Conservation (phyloP, 2,329 filamentous ascomycete genomes). For the Peltaster fructicola region DNA sequence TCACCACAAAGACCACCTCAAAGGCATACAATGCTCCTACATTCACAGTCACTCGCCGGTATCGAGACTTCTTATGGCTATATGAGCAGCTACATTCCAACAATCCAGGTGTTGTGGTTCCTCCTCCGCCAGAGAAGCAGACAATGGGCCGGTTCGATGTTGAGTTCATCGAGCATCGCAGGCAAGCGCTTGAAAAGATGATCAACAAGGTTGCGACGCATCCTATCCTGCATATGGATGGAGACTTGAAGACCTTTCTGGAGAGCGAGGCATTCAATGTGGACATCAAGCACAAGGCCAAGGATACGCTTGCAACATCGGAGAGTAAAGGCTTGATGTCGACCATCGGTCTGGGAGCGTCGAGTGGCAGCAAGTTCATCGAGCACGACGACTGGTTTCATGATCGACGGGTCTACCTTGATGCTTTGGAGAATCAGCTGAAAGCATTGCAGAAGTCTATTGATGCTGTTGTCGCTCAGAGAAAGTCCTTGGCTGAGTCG, state of each 20-base stretch:
- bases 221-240: constrained; percentile 78
- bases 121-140: constrained; percentile 93
- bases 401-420: constrained; percentile 83
- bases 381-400: constrained; percentile 99
- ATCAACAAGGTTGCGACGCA: constrained; percentile 88
- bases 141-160: constrained; percentile 89
- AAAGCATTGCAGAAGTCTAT: constrained; percentile 84
- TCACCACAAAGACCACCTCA: constrained; percentile 87
- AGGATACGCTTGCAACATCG: constrained; percentile 52
- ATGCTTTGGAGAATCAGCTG: constrained; percentile 80
- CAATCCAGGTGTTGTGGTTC: constrained; percentile 86
- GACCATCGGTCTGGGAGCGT: constrained; percentile 53
- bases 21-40: constrained; percentile 88
- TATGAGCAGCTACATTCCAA: constrained; percentile 90
- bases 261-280: constrained; percentile 93
- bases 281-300: constrained; percentile 95
- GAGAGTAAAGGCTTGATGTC: constrained; percentile 92
- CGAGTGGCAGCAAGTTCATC: constrained; percentile 75
- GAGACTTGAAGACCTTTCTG: constrained; percentile 85
- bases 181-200: constrained; percentile 91
- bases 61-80: constrained; percentile 94
- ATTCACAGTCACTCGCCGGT: constrained; percentile 84
- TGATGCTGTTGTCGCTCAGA: constrained; percentile 78
- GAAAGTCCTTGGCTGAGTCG: constrained; percentile 83
- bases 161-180: constrained; percentile 86